Evolutionary conservation across 331 rosid genomes (phyloP), one percentile per base, ranked within the genome.

Genomic region (Malus hybrid): DNA sequence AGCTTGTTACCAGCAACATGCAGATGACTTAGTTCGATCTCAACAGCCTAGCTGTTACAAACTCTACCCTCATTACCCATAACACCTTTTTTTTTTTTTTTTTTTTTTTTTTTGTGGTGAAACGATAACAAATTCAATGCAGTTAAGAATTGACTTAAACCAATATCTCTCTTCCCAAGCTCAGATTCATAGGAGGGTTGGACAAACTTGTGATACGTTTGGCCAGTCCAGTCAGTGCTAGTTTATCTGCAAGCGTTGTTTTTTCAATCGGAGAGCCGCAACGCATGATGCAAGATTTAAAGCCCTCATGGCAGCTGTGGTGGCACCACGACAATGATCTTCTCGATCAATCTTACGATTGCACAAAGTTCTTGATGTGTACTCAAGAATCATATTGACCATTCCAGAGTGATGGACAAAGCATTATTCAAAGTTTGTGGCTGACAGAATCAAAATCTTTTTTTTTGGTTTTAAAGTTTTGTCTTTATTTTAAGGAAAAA

Each of bases 281-380:
- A 89, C 92, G 16, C 92, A 91, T 1, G 97, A 89, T 74, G 94
- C 97, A 72, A 91, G 92, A 79, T 87, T 89, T 9, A 90, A 91
- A 74, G 94, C 85, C 84, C 97, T 84, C 56, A 84, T 86, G 42
- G 92, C 86, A 34, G 97, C 93, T 80, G 92, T 83, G 6, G 88
- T 89, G 79, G 89, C 89, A 80, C 24, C 24, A 24, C 24, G 24
- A 24, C 24, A 24, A 24, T 24, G 24, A 24, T 24, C 24, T 24
- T 24, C 24, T 24, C 1, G 24, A 24, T 24, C 24, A 24, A 24
- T 89, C 97, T 77, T 80, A 83, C 63, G 97, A 89, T 79, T 28
- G 91, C 94, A 24, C 76, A 50, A 70, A 91, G 88, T 81, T 89
- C 91, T 44, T 83, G 82, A 67, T 89, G 88, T 28, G 94, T 76